Base-by-base conservation (phyloP, 2,329 filamentous ascomycete species). In the Penicillium italicum region DNA sequence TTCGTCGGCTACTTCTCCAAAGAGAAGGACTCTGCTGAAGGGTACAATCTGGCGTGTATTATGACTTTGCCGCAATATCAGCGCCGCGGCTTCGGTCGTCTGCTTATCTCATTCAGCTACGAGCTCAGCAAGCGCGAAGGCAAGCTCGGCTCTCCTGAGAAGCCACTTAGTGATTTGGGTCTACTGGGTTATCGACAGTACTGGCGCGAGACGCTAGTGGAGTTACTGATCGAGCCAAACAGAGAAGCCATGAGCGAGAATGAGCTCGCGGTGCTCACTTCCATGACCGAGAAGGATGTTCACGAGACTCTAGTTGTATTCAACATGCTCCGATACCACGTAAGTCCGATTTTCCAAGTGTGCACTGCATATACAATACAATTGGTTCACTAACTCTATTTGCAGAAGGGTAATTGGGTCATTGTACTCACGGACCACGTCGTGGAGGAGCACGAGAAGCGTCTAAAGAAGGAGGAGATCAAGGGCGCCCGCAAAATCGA, bases 1-100 rank as follows among this genome's bases (percentile, higher is more conserved):
- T 94, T 99, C 64, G 93, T 97, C 26, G 94, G 94, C n/a, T 99
- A 99, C 71, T 99, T 99, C 68, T 96, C 90, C 53, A 99, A 99
- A 72, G 94, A 99, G 74, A 99, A 99, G 66, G 94, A 99, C 74
- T 93, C 89, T 37, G 91, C 91, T 0, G 95, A 99, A 67, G 91
- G 90, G 30, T 99, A 97, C 82, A 99, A 99, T 70, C 88, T 99
- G 31, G 95, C 94, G 5, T 99, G 95, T 82, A 99, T 99, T 71
- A 80, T 99, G 56, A 99, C 94, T 0, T 80, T 99, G 4, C 94
- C 94, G 0, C 95, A 99, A 71, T 97, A 95, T 66, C 94, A 99
- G 74, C 85, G 94, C 24, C 94, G 95, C 69, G 94, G 94, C 0
- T 97, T 94, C 66, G 94, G 95, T 24, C 87, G 91, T 57, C 81